phyloP scores from a whole-genome alignment of 75 land plant genomes.

The Chamaecyparis obtusa region DNA sequence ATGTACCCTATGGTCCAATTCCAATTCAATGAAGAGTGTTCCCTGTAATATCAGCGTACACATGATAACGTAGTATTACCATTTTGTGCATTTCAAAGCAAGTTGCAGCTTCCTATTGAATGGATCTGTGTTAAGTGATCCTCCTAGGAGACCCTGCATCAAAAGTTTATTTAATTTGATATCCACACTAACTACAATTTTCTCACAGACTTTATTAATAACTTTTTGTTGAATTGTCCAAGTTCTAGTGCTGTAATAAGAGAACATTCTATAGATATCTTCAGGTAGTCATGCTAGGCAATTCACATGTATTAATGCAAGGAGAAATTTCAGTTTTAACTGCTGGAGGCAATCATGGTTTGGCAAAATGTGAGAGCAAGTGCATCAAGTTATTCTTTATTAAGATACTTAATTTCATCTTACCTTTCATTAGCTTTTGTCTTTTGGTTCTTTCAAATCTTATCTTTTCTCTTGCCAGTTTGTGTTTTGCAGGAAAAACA shows the following conservation, averaged over 20 bases:
- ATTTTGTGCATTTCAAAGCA: neutral
- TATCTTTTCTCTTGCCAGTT: neutral
- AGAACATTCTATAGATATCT: neutral
- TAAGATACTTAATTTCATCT: neutral
- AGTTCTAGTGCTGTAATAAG: neutral
- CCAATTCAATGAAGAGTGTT: neutral
- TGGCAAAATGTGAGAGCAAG: neutral
- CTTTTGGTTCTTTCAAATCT: neutral
- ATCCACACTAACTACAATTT: neutral
- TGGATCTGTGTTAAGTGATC: neutral
- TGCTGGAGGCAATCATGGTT: neutral
- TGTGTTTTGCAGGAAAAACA: neutral
- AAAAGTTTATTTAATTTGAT: neutral
- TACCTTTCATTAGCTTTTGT: neutral
- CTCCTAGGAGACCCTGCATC: neutral
- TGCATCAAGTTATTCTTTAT: neutral
- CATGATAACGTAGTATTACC: neutral
- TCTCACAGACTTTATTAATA: neutral
- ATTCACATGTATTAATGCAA: neutral
- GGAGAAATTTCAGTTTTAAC: neutral
- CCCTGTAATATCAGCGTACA: neutral
- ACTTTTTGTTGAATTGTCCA: neutral
- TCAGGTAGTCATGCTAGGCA: neutral
- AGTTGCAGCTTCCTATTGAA: neutral
- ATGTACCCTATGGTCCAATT: neutral